Evolutionary conservation across 768 basidiomycete genomes (phyloP).

Genomic region (Suillus clintonianus): DNA sequence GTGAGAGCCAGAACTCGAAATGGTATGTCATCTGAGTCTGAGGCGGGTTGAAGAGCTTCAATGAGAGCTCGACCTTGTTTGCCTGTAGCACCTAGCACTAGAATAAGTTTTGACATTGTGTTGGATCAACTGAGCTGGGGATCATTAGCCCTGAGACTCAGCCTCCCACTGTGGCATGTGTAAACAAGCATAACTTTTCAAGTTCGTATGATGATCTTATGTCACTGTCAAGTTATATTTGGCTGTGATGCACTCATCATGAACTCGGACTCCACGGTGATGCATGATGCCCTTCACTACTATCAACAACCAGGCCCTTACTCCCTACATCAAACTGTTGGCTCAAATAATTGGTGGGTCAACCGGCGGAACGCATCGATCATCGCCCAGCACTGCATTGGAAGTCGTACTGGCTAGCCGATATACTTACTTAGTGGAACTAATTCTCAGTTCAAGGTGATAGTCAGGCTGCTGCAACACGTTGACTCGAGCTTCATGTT

Average conservation of each 20-base stretch:
- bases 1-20: conserved; percentile 42
- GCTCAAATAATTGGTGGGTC: neutral
- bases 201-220: neutral
- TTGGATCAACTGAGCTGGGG: no score
- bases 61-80: conserved; percentile 39
- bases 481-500: no score
- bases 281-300: neutral
- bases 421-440: no score
- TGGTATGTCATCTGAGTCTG: conserved; percentile 3
- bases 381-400: neutral
- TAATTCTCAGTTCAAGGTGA: no score
- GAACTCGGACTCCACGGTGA: neutral
- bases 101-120: conserved; percentile 19
- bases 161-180: neutral
- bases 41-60: conserved; percentile 20
- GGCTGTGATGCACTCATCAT: neutral
- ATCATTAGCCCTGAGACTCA: neutral
- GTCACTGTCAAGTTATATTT: neutral
- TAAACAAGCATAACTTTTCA: no score
- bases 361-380: neutral
- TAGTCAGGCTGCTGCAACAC: no score
- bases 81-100: conserved; percentile 41
- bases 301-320: neutral
- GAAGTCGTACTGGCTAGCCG: neutral
- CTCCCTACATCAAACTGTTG: neutral